Conservation (phyloP, 2,329 filamentous ascomycete species). For the Penicillium sp. region DNA sequence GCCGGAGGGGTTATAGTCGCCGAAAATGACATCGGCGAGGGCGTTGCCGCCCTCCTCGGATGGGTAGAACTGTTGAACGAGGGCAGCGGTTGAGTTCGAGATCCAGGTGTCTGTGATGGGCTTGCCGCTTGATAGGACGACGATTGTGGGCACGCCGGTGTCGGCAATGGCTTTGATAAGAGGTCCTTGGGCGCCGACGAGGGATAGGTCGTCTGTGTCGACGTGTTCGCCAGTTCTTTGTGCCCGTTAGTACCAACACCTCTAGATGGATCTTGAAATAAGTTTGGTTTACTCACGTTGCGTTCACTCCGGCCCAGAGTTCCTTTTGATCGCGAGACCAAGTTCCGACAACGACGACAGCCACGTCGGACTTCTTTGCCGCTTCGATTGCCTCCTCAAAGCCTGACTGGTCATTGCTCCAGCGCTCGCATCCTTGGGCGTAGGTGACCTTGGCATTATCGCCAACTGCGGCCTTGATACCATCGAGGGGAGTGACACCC, state of each 20-base stretch:
- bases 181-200: slow-evolving; percentile 67
- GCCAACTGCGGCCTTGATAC: slow-evolving; percentile 60
- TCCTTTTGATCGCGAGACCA: slow-evolving; percentile 72
- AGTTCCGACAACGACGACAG: slow-evolving; percentile 71
- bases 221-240: slow-evolving; percentile 66
- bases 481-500: slow-evolving; percentile 68
- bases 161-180: slow-evolving; percentile 66
- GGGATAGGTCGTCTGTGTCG: slow-evolving; percentile 61
- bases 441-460: slow-evolving; percentile 61
- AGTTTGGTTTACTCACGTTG: slow-evolving; percentile 46
- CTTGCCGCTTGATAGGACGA: slow-evolving; percentile 68
- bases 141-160: slow-evolving; percentile 65
- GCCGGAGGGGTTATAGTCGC: slow-evolving; percentile 63
- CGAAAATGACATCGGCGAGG: slow-evolving; percentile 64
- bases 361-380: slow-evolving; percentile 66
- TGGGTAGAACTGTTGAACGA: slow-evolving; percentile 73
- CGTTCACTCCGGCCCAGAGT: slow-evolving; percentile 68
- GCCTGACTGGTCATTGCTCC: slow-evolving; percentile 67
- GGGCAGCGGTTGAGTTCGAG: slow-evolving; percentile 60
- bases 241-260: background rate
- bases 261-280: background rate
- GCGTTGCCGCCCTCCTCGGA: slow-evolving; percentile 67
- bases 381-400: slow-evolving; percentile 65
- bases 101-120: slow-evolving; percentile 73
- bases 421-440: slow-evolving; percentile 68